phyloP scores from a whole-genome alignment of 2,329 filamentous ascomycete species.

The Ceratocystis papillata region DNA sequence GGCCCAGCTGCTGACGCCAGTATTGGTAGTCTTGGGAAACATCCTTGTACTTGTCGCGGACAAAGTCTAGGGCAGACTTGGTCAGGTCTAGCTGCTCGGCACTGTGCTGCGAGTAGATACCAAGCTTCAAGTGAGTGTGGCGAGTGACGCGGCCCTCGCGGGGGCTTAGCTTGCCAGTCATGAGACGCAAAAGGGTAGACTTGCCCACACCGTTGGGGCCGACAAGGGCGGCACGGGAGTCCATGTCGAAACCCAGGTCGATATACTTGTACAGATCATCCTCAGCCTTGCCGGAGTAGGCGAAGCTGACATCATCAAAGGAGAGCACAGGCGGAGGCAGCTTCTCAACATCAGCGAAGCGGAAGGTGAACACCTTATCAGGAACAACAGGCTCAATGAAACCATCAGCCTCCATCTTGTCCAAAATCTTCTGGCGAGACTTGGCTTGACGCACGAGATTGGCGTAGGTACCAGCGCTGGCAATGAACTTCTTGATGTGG shows the following conservation, averaged over 20 bases:
- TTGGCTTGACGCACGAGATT: slow-evolving; percentile 98
- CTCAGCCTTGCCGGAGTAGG: slow-evolving; percentile 78
- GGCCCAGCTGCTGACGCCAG: slow-evolving; percentile 95
- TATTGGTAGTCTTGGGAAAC: slow-evolving; percentile 97
- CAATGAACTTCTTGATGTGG: slow-evolving; percentile 99
- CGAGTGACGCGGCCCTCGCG: slow-evolving; percentile 72
- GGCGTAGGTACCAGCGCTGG: slow-evolving; percentile 97
- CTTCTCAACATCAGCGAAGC: slow-evolving; percentile 97
- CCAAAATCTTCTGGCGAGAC: slow-evolving; percentile 97
- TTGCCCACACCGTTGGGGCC: slow-evolving; percentile 99
- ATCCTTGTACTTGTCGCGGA: slow-evolving; percentile 81
- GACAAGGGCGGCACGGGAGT: slow-evolving; percentile 91
- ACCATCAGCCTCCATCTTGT: slow-evolving; percentile 99
- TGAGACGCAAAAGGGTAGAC: slow-evolving; percentile 87
- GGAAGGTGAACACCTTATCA: slow-evolving; percentile 91
- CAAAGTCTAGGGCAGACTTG: slow-evolving; percentile 95
- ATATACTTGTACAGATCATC: slow-evolving; percentile 95
- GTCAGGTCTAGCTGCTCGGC: slow-evolving; percentile 96
- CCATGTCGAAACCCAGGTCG: slow-evolving; percentile 99
- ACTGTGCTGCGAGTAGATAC: slow-evolving; percentile 96
- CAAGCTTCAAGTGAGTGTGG: slow-evolving; percentile 97
- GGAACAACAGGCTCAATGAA: slow-evolving; percentile 83
- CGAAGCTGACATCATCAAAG: slow-evolving; percentile 95
- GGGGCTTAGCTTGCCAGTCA: slow-evolving; percentile 88
- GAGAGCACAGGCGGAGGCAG: slow-evolving; percentile 94